Evolutionary conservation across 1,139 yeast species (phyloP), one percentile per base, ranked within the genome.

Genomic region (Torulaspora pretoriensis): DNA sequence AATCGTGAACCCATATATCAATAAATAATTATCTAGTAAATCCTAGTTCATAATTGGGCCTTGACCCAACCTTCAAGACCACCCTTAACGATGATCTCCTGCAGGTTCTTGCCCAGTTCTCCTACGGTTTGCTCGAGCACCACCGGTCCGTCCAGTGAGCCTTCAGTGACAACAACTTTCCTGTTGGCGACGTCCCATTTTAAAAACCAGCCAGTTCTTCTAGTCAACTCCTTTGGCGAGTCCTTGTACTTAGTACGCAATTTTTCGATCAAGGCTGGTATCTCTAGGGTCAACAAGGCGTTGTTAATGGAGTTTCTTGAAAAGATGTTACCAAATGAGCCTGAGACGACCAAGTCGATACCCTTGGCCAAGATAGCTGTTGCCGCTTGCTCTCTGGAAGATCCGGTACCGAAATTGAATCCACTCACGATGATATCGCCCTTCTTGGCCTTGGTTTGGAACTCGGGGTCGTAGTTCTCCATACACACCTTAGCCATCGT

Each of bases 361-460:
- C 92, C 97, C 60, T 95, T 80, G 31, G 98, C 97, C 53, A 94
- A 74, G 51, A 94, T 85, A 36, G 95, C 90, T 24, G 98, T 92
- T 31, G 98, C 98, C 2, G 98, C 99, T 70, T 92, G 99, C 67
- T 92, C 99, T 70, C 98, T 82, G n/a, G 96, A 88, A 4, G 97
- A 89, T 36, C 98, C 98, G 14, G 97, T 90, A 57, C 98, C 99
- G 63, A 92, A 92, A 65, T 94, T 94, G 73, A 72, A 94, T 16
- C 99, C 99, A 46, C 92, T 80, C 42, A 92, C 78, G 46, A 92
- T 79, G 54, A 92, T 89, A 66, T 92, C 99, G 45, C 95, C 88
- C 6, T 95, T 77, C 53, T 80, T 74, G 33, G 95, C 87, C 72
- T 88, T 89, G 39, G 69, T 54, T 45, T 83, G 80, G 67, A 92